A percentile compares a stretch with the other conserved stretches of the same genome.
These are phyloP conservation scores for Mycena chlorophos DNA, from an alignment of 768 basidiomycete genomes.

Conservation along the genomic window DNA sequence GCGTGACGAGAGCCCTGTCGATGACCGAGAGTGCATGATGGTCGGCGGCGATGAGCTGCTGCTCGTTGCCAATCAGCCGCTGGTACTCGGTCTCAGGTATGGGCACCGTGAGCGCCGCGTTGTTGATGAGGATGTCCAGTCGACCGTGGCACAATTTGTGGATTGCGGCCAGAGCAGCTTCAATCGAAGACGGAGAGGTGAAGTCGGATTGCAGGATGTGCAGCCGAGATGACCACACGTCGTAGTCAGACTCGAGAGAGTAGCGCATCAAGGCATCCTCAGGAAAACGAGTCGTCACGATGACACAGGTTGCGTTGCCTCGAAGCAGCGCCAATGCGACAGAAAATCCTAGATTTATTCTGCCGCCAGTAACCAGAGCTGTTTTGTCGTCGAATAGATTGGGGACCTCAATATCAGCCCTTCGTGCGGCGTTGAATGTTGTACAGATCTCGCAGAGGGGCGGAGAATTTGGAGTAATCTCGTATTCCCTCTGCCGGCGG, in stretches of 20 bases:
- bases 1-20: conserved; percentile 18
- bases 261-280: conserved; percentile 34
- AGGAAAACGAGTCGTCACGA: conserved; percentile 35
- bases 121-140: conserved; percentile 36
- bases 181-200: conserved; percentile 34
- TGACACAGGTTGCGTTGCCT: conserved; percentile 30
- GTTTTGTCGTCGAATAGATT: conserved; percentile 29
- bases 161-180: conserved; percentile 30
- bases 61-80: conserved; percentile 28
- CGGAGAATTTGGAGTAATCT: conserved; percentile 13
- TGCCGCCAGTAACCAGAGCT: conserved; percentile 35
- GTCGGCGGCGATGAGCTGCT: conserved; percentile 17
- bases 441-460: conserved; percentile 9
- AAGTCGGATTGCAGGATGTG: conserved; percentile 37
- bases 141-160: conserved; percentile 25
- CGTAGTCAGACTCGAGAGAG: conserved; percentile 28
- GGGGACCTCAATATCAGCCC: conserved; percentile 15
- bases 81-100: conserved; percentile 30
- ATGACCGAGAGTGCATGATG: conserved; percentile 18
- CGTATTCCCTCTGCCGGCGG: conserved; percentile 20
- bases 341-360: conserved; percentile 36
- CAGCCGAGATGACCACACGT: conserved; percentile 27
- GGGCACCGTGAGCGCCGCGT: conserved; percentile 38
- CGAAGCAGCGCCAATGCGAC: conserved; percentile 34
- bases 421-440: conserved; percentile 15